These are phyloP conservation scores for Hemisphaericaspora nanyangensis DNA, from an alignment of 805 yeast species.

Conservation along the genomic window DNA sequence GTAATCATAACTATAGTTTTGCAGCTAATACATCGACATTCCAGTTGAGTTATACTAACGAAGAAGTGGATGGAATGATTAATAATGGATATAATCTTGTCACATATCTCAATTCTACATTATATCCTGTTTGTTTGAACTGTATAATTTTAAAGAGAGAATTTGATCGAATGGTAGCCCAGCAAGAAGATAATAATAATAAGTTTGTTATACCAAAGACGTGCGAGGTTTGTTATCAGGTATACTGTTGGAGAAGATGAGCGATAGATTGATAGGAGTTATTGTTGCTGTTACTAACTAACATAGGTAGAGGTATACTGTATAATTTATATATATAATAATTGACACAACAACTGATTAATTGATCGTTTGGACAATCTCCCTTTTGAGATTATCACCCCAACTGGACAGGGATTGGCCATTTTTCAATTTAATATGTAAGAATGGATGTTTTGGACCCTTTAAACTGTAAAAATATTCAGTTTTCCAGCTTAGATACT, in stretches of 20 bases:
- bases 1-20: conserved; percentile 41
- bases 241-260: conserved; percentile 11
- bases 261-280: no score
- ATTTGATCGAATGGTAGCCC: conserved; percentile 33
- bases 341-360: no score
- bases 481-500: no score
- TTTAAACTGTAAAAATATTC: no score
- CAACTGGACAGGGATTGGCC: no score
- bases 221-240: conserved; percentile 11
- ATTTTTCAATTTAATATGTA: no score
- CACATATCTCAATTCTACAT: conserved; percentile 39
- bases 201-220: conserved; percentile 6
- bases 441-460: no score
- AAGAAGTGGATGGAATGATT: conserved; percentile 44
- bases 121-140: conserved; percentile 47
- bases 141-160: conserved; percentile 55
- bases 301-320: no score
- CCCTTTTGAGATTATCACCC: no score
- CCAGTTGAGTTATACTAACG: conserved; percentile 44
- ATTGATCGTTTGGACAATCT: no score
- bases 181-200: neutral
- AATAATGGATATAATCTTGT: conserved; percentile 52
- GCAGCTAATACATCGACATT: conserved; percentile 58
- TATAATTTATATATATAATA: no score
- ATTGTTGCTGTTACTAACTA: no score